Evolutionary conservation across 2,329 filamentous ascomycete species (phyloP).

Genomic region (Shiraia bambusicola): DNA sequence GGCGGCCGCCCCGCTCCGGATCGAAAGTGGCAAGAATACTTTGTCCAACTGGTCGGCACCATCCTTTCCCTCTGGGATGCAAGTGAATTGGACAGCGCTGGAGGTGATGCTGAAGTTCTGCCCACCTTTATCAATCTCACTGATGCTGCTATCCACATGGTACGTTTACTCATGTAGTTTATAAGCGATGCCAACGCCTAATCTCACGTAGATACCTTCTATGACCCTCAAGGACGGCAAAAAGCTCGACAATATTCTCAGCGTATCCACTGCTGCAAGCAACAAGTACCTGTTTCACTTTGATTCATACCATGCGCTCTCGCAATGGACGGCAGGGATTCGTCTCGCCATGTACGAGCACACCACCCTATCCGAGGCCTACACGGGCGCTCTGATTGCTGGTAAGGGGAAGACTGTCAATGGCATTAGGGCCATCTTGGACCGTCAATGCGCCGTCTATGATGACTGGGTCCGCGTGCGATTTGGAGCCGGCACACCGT

Average conservation of each 20-base stretch:
- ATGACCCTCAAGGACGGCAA: conserved; percentile 84
- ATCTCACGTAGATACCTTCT: conserved; percentile 57
- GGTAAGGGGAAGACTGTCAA: conserved; percentile 89
- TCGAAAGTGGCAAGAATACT: conserved; percentile 92
- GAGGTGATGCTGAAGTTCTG: conserved; percentile 79
- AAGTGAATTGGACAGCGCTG: conserved; percentile 82
- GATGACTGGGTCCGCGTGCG: conserved; percentile 95
- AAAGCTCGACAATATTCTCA: conserved; percentile 89
- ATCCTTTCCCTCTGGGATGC: conserved; percentile 96
- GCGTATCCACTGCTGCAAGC: conserved; percentile 90
- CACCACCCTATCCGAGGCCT: conserved; percentile 88
- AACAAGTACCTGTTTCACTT: conserved; percentile 97
- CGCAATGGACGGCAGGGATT: conserved; percentile 95
- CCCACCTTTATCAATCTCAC: conserved; percentile 96
- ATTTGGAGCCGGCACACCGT: conserved; percentile 93
- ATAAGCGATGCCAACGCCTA: conserved; percentile 6
- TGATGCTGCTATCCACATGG: conserved; percentile 98
- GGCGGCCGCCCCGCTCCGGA: conserved; percentile 85
- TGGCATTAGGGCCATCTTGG: conserved; percentile 87
- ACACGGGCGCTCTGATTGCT: conserved; percentile 92
- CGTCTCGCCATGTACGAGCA: conserved; percentile 93
- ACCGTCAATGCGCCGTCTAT: conserved; percentile 71
- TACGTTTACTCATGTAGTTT: conserved; percentile 49
- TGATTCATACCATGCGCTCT: conserved; percentile 87
- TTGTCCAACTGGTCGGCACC: conserved; percentile 93